Percentiles rank a stretch among this genome's conserved stretches.
Evolutionary conservation across 2,329 filamentous ascomycete species (phyloP).

Genomic region (Cladophialophora chaetospira): DNA sequence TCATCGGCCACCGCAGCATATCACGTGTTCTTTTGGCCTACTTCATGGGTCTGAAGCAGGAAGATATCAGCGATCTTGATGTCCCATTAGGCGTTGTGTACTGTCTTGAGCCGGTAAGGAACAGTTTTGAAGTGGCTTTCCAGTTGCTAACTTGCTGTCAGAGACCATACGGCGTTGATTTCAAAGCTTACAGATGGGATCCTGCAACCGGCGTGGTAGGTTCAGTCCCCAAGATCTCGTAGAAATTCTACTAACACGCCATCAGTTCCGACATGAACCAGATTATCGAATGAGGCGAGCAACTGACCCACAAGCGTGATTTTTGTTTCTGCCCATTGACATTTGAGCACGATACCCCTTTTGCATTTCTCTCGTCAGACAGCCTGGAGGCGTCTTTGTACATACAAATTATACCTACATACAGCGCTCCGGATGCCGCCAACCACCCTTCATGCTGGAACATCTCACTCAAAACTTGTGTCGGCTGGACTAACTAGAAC

Average conservation of each 20-base stretch:
- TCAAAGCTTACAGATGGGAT: slow-evolving; percentile 93
- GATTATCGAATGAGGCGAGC: slow-evolving; percentile 70
- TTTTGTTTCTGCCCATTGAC: slow-evolving; percentile 9
- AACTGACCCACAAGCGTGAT: slow-evolving; percentile 33
- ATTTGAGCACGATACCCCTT: slow-evolving; percentile 25
- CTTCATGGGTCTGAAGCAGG: slow-evolving; percentile 87
- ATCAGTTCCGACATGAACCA: slow-evolving; percentile 84
- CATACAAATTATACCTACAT: slow-evolving; percentile 8
- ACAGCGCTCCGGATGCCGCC: not conserved
- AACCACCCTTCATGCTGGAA: not conserved
- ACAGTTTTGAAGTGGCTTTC: not conserved
- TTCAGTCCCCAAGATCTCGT: too few relatives aligned
- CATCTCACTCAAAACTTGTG: slow-evolving; percentile 6
- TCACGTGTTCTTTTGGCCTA: slow-evolving; percentile 92
- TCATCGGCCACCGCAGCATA: slow-evolving; percentile 90
- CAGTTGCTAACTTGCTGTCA: slow-evolving; percentile 25
- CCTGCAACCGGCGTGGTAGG: slow-evolving; percentile 65
- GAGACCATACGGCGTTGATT: slow-evolving; percentile 96
- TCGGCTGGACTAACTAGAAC: slow-evolving; percentile 29
- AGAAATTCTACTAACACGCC: too few relatives aligned
- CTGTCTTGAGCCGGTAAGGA: slow-evolving; percentile 74
- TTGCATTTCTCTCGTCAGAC: not conserved
- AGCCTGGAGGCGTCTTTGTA: not conserved
- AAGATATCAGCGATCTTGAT: slow-evolving; percentile 92
- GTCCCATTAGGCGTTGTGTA: slow-evolving; percentile 93